Evolutionary conservation across 2,329 filamentous ascomycete species (phyloP).

Genomic region (Harringtonia lauricola): DNA sequence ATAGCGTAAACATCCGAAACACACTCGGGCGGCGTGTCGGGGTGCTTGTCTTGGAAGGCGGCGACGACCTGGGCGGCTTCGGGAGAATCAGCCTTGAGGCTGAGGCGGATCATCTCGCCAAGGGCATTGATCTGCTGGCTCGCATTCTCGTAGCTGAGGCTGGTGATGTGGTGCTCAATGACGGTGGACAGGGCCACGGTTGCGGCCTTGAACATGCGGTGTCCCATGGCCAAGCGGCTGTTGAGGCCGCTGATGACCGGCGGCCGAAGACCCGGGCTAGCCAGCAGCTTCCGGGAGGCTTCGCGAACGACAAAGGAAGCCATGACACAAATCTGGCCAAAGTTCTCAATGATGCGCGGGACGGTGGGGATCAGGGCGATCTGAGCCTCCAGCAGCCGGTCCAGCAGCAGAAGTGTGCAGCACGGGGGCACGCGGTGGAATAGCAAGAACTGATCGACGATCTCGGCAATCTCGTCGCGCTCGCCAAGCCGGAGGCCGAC

Average conservation of each 20-base stretch:
- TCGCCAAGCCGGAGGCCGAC: conserved; percentile 20
- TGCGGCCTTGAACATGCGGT: conserved; percentile 31
- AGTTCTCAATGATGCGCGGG: conserved; percentile 35
- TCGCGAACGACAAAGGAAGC: conserved; percentile 22
- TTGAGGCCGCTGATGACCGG: conserved; percentile 3
- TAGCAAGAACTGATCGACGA: conserved; percentile 32
- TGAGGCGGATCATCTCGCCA: conserved; percentile 30
- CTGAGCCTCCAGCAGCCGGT: conserved; percentile 29
- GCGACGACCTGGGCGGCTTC: conserved; percentile 22
- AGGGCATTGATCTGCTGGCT: conserved; percentile 27
- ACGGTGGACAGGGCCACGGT: conserved; percentile 31
- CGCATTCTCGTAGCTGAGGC: conserved; percentile 34
- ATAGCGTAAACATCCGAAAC: conserved; percentile 40
- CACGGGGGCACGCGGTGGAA: conserved; percentile 18
- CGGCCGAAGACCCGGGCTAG: conserved; percentile 2
- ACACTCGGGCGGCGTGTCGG: conserved; percentile 25
- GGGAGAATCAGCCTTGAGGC: conserved; percentile 25
- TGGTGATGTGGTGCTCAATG: conserved; percentile 45
- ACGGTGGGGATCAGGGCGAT: conserved; percentile 28
- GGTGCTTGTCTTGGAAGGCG: conserved; percentile 21
- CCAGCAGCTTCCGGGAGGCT: conserved; percentile 14
- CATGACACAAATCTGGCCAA: conserved; percentile 26
- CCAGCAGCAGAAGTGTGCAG: conserved; percentile 31
- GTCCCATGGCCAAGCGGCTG: conserved; percentile 11
- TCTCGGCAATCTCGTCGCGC: conserved; percentile 21